A percentile compares a stretch with the other conserved stretches of the same genome.
Conservation (phyloP, 2,329 filamentous ascomycete species). For the Aaosphaeria pasadenensis region DNA sequence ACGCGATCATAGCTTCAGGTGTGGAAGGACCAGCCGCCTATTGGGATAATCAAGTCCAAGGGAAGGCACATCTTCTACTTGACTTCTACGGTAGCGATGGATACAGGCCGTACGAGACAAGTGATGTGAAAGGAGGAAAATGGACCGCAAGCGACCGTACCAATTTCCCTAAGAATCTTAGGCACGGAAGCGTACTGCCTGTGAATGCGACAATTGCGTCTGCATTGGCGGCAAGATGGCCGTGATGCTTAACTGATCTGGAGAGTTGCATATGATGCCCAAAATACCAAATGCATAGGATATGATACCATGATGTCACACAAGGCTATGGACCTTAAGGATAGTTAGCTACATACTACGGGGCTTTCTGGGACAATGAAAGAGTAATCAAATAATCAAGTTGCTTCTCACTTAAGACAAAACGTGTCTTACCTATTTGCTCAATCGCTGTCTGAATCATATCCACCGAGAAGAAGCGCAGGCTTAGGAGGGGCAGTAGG, state of each 20-base stretch:
- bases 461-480: slow-evolving; percentile 24
- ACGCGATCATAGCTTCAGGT: slow-evolving; percentile 38
- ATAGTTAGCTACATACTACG: no score
- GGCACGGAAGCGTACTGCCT: slow-evolving; percentile 53
- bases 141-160: slow-evolving; percentile 46
- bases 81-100: slow-evolving; percentile 44
- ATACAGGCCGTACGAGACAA: slow-evolving; percentile 50
- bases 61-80: slow-evolving; percentile 47
- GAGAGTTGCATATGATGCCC: no score
- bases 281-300: no score
- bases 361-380: not conserved
- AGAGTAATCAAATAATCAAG: no score
- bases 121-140: slow-evolving; percentile 42
- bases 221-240: slow-evolving; percentile 36
- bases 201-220: slow-evolving; percentile 44
- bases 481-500: slow-evolving; percentile 14
- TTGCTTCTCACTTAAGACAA: no score
- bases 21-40: slow-evolving; percentile 33
- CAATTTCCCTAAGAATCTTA: slow-evolving; percentile 47
- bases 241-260: not conserved
- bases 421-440: no score
- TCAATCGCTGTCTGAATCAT: slow-evolving; percentile 27
- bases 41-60: slow-evolving; percentile 30
- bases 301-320: no score
- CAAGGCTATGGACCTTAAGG: no score